Base-by-base conservation (phyloP, 2,329 filamentous ascomycete species). In the Ceratocystis variospora region DNA sequence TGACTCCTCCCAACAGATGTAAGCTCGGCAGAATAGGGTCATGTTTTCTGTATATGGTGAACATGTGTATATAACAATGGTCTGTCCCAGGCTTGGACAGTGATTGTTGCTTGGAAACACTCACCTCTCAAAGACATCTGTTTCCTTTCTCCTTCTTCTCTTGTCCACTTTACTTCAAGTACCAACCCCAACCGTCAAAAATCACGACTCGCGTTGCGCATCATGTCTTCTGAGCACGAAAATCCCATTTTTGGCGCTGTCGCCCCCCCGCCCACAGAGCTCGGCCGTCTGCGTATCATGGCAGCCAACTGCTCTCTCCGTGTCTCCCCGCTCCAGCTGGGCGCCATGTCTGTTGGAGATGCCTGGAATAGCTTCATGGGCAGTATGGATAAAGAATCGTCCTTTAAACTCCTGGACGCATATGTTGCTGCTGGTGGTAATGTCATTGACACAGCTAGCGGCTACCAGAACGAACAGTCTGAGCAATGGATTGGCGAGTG, bases 371-470 rank as follows among this genome's bases (percentile, higher is more conserved):
- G 71, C 0, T 70, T 74, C 25, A 76, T 85, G 76, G 83, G 83
- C 12, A 77, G 77, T 64, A 81, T 81, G 74, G 75, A 76, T 71
- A 83, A 86, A 71, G 78, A 81, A 37, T 71, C 76, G 10, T 74
- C 80, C 0, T 85, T 85, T 71, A 76, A 78, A 62, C 77, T 87
- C 3, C 76, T 87, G 1, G 83, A 87, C 69, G 78, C 77, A 66
- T 87, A 79, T 73, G 78, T 76, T 64, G 76, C 77, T 17, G 75
- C 79, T 0, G 85, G 85, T 3, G 85, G 86, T 15, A 88, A 88
- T 75, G 87, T 88, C 73, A 85, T 88, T 72, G 86, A 88, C 73
- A 87, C 83, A 0, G 74, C 81, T 70, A 83, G 80, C 74, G 78
- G 77, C 69, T 86, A 86, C 73, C 80, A 85, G 70, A 70, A 79